Base-by-base conservation (phyloP, 768 basidiomycete genomes). In the Mycena polygramma region DNA sequence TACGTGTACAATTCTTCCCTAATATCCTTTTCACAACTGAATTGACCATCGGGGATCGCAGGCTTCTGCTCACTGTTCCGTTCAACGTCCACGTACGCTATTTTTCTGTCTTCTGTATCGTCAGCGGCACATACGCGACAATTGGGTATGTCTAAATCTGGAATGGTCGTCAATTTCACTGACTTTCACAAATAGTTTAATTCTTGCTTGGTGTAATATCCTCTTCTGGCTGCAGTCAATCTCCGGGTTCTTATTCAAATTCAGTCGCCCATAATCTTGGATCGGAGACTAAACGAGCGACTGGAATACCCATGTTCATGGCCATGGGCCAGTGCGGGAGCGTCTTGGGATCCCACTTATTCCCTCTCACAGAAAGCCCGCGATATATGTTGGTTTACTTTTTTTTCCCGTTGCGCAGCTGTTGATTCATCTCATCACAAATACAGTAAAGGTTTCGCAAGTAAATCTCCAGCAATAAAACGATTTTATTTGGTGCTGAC, bases 311-410 rank as follows among this genome's bases (percentile, higher is more conserved):
- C 11, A 85, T 92, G 80, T 93, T 93, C 76, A 93, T 93, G 89
- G 87, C 91, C 14, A 92, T 94, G 45, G 93, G 93, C 0, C 93
- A 94, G 75, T 89, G 91, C 59, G 93, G 92, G 15, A 92, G 92
- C 69, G 80, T 93, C 55, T 83, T 92, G n/a, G 92, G 92, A n/a
- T 86, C 92, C 0, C 91, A 93, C 68, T 81, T 94, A 15, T 94
- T 89, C 78, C 93, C 92, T 0, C 80, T 84, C 19, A 83, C 84
- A 0, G 88, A 93, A 46, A 88, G 88, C 0, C 93, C 93, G 1
- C 80, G 80, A 46, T 94, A 93, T 71, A 87, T 87, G 92, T 93
- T 58, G 72, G 89, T 75, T 59, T 22, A 26, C 41, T 35, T 15
- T 70, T 49, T 43, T 26, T 20, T 30, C 22, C 20, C 30, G 30